Base-by-base conservation (phyloP, 345 rosid species). In the Gossypium raimondii region DNA sequence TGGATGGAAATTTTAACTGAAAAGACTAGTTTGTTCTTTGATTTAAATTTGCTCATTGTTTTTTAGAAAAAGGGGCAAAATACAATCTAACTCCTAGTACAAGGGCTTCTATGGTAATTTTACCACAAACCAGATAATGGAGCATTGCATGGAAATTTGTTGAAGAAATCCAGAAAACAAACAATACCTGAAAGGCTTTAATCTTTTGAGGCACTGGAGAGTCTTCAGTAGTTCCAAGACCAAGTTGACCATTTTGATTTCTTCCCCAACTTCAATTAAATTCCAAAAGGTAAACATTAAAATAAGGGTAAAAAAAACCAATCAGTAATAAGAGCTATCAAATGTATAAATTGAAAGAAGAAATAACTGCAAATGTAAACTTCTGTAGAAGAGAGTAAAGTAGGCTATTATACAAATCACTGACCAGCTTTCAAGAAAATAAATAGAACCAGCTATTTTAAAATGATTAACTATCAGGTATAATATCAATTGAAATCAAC, bases 191-290 rank as follows among this genome's bases (percentile, higher is more conserved):
- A 80, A 95, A 95, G 69, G 97, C 97, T 79, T 85, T 82, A 81
- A 95, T 88, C 84, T 87, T 90, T 78, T 85, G 91, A 81, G 99
- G 99, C 78, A 95, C 89, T 55, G 88, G 89, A 85, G 96, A 89
- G 80, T 92, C 98, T 78, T 90, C 97, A 9, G 78, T 87, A 80
- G 84, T 89, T 63, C 98, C 98, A 66, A 93, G 94, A 80, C 99
- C 98, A 81, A 95, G 99, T 83, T 95, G 97, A 76, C 99, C 99
- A 81, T 95, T 95, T 85, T 95, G 99, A 86, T 95, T 95, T 68
- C 99, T 86, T 73, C 99, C 99, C 99, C 98, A 95, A 76, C 99
- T 95, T 82, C 84, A 85, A 59, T 45, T 44, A 34, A 65, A 75
- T 62, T 66, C n/a, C n/a, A 47, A 24, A 67, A 24, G 12, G 6